Conservation (phyloP, 2,329 filamentous ascomycete species). For the Venturia carpophila region DNA sequence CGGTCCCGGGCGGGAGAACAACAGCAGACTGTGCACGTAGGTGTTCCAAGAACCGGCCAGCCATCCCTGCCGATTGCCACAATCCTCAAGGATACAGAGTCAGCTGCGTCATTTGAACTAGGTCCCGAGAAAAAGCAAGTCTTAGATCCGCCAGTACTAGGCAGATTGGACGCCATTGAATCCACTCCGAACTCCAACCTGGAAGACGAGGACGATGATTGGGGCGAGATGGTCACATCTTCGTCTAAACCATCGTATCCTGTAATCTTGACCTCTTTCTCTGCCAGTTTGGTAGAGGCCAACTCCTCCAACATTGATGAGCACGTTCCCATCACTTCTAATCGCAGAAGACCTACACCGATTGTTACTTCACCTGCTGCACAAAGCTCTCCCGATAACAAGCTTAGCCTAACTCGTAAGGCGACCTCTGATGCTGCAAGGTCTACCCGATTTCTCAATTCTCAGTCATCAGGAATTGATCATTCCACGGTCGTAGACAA, state of each 20-base stretch:
- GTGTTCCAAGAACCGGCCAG: neutral
- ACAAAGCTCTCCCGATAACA: neutral
- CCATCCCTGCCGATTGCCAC: neutral
- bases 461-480: neutral
- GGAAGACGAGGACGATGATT: slow-evolving; percentile 16
- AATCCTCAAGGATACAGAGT: neutral
- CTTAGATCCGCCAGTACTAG: neutral
- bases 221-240: slow-evolving; percentile 16
- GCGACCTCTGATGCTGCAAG: slow-evolving; percentile 7
- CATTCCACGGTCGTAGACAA: neutral
- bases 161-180: neutral
- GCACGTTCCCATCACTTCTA: neutral
- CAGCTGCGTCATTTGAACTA: neutral
- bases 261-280: neutral
- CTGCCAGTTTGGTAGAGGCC: neutral
- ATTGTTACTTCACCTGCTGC: neutral
- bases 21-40: neutral
- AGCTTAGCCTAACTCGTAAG: slow-evolving; percentile 15
- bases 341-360: slow-evolving; percentile 6
- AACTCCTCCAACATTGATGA: no score
- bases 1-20: neutral
- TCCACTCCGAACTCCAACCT: neutral
- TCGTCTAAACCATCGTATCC: neutral
- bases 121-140: neutral
- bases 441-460: slow-evolving; percentile 3